A percentile compares a stretch with the other conserved stretches of the same genome.
Evolutionary conservation across 768 basidiomycete genomes (phyloP).

Genomic region (Tricholoma hemisulphureum): DNA sequence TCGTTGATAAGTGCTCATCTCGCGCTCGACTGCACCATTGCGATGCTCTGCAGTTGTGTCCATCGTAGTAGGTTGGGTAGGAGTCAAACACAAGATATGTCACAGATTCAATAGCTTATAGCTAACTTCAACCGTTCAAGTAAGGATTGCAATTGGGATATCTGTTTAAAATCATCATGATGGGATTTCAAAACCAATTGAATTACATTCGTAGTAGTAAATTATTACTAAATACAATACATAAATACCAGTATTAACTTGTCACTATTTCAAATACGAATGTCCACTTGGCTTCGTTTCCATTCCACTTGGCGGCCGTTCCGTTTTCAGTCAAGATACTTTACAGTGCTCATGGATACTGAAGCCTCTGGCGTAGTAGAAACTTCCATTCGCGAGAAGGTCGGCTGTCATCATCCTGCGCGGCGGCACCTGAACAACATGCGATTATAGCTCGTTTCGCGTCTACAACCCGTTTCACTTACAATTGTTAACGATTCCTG

Average conservation of each 20-base stretch:
- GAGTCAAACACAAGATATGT: background rate
- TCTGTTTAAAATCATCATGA: background rate
- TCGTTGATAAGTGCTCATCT: constrained; percentile 48
- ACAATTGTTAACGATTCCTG: constrained; percentile 78
- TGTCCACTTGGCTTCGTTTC: constrained; percentile 18
- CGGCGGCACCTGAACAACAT: background rate
- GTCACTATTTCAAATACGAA: constrained; percentile 8
- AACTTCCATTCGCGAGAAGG: constrained; percentile 60
- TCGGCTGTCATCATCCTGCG: constrained; percentile 21
- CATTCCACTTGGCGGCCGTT: constrained; percentile 11
- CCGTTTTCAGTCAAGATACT: constrained; percentile 7
- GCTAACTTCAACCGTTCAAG: too few relatives aligned
- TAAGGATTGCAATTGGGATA: background rate
- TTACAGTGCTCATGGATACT: constrained; percentile 20
- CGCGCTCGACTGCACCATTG: constrained; percentile 31
- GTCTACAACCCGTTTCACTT: constrained; percentile 62
- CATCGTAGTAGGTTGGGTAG: background rate
- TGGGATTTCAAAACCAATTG: background rate
- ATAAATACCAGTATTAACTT: background rate
- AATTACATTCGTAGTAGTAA: too few relatives aligned
- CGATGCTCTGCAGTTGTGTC: constrained; percentile 1
- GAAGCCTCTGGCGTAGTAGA: constrained; percentile 51
- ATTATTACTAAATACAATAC: too few relatives aligned
- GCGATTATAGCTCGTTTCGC: constrained; percentile 51
- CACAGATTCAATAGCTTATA: background rate